Evolutionary conservation across 208 protist species (phyloP), one percentile per base, ranked within the genome.

Genomic region (Leishmania major): DNA sequence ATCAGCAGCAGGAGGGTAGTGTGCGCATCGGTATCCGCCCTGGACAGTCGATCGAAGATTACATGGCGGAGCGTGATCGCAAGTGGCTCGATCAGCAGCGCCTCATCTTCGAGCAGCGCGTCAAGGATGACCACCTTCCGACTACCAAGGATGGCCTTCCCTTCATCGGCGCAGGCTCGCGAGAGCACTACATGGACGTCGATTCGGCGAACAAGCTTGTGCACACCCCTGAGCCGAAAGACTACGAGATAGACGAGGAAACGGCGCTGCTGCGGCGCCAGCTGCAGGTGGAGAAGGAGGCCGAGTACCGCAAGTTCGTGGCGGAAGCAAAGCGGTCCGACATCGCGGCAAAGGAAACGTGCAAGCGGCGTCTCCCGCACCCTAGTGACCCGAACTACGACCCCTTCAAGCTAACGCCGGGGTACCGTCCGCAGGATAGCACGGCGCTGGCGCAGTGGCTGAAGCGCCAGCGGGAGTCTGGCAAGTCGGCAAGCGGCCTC

Each of bases 311-410:
- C 71, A 96, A 92, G 84, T 97, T 97, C 78, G 84, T 96, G 64
- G 87, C 94, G 7, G 94, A 97, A 87, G 74, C 90, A 62, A 97
- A 97, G 84, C 88, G 92, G 3, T 86, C 85, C 31, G 92, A 96
- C 37, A 73, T 95, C 49, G 76, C 75, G 17, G 78, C 88, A 75
- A 82, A 88, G 80, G 92, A 96, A 40, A 92, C 83, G 60, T 84
- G 89, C 75, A 97, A 97, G 88, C 86, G 91, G 28, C 94, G 94
- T 37, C 82, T 84, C 57, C 83, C 92, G 8, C 94, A 97, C 88
- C 94, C 94, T 49, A 96, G 91, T 77, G 94, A 97, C 81, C 94
- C 94, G n/a, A 92, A 81, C 67, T 97, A 97, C 84, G 94, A 97
- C 82, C 94, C 94, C 19, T 97, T 97, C 79, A 94, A 94, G 83